Evolutionary conservation across 768 basidiomycete genomes (phyloP).

Genomic region (Hericium coralloides): DNA sequence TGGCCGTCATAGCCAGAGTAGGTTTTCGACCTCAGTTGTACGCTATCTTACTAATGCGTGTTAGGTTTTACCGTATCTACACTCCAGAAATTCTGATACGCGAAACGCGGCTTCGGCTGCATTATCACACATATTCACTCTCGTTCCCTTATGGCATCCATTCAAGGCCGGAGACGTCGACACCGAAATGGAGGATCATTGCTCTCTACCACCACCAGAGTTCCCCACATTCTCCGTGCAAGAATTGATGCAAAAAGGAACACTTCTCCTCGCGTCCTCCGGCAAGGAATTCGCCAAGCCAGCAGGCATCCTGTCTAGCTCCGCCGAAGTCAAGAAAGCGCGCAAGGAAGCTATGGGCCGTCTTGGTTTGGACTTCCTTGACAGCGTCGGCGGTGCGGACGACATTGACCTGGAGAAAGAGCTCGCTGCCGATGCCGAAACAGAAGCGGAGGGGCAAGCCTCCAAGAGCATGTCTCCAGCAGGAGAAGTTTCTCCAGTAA

Average conservation of each 20-base stretch:
- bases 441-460: slow-evolving; percentile 29
- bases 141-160: slow-evolving; percentile 78
- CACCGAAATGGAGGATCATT: slow-evolving; percentile 16
- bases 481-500: slow-evolving; percentile 24
- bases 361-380: slow-evolving; percentile 81
- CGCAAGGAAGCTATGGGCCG: slow-evolving; percentile 85
- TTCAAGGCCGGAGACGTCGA: slow-evolving; percentile 24
- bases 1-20: slow-evolving; percentile 87
- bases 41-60: neutral
- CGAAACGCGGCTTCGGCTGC: slow-evolving; percentile 84
- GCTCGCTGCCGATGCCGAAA: slow-evolving; percentile 43
- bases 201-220: slow-evolving; percentile 34
- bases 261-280: slow-evolving; percentile 80
- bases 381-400: slow-evolving; percentile 57
- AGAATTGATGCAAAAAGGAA: slow-evolving; percentile 67
- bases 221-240: slow-evolving; percentile 73
- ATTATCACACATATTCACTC: slow-evolving; percentile 76
- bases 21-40: slow-evolving; percentile 14
- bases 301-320: slow-evolving; percentile 57
- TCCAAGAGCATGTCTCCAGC: slow-evolving; percentile 27
- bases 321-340: slow-evolving; percentile 78
- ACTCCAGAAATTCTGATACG: slow-evolving; percentile 89
- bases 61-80: slow-evolving; percentile 84
- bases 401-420: slow-evolving; percentile 86
- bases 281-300: slow-evolving; percentile 87